A percentile compares a stretch with the other conserved stretches of the same genome.
phyloP scores from a whole-genome alignment of 1,139 yeast genomes.

The Geotrichum reessii region DNA sequence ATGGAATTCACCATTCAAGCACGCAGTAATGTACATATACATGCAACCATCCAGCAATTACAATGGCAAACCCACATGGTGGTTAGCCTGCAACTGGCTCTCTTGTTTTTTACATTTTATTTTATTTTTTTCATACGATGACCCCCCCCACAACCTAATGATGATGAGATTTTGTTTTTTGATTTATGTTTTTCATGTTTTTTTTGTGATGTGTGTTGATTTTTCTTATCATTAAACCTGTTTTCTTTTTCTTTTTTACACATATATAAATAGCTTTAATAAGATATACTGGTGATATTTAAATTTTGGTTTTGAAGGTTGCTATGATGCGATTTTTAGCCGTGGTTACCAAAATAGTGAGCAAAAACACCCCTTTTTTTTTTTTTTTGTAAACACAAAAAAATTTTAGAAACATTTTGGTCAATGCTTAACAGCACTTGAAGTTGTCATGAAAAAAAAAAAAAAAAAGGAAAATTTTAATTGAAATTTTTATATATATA shows the following conservation, averaged over 20 bases:
- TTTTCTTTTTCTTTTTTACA: not conserved
- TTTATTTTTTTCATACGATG: not conserved
- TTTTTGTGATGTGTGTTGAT: not conserved
- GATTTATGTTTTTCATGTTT: not conserved
- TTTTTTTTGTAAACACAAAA: too few relatives aligned
- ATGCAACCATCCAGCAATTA: too few relatives aligned
- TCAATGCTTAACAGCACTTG: too few relatives aligned
- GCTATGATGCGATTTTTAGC: too few relatives aligned
- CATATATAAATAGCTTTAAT: not conserved
- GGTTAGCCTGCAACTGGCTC: not conserved
- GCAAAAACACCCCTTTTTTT: too few relatives aligned
- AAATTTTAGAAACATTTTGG: too few relatives aligned
- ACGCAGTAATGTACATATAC: too few relatives aligned
- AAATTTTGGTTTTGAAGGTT: not conserved
- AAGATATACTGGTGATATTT: not conserved
- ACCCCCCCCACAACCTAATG: not conserved
- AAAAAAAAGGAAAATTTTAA: too few relatives aligned
- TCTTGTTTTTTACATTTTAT: not conserved
- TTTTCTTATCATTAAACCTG: not conserved
- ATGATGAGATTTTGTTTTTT: not conserved
- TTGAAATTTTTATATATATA: too few relatives aligned
- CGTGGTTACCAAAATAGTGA: too few relatives aligned
- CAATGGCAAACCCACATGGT: too few relatives aligned
- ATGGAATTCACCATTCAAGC: not conserved
- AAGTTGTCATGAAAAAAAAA: too few relatives aligned